Base-by-base conservation (phyloP, 2,329 filamentous ascomycete species). In the Helotiales sp. region DNA sequence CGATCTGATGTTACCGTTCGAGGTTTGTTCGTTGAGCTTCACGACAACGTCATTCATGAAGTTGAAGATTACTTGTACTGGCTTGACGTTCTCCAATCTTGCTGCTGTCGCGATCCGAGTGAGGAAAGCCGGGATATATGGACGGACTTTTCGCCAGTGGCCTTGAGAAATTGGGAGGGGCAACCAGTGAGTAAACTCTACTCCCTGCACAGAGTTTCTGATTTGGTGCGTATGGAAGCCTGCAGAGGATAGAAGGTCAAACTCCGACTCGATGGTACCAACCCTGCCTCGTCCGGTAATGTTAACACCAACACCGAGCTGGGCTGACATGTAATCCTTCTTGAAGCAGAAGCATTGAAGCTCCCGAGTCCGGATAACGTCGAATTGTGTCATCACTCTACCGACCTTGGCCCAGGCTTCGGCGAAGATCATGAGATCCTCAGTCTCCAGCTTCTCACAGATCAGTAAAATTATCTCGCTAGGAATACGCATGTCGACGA, bases 31-130 rank as follows among this genome's bases (percentile, higher is more conserved):
- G 60, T 77, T 81, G 47, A 81, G 75, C 13, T 76, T 74, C 19
- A 80, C 77, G 0, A 82, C 76, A 15, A 82, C 71, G 55, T 77
- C 75, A 55, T 76, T 80, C 79, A 81, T 81, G 68, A 81, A 80
- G 19, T 71, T 66, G 58, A 76, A 77, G 13, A 81, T 64, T 2
- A 77, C 73, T 13, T 75, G 63, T 6, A 73, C 68, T 13, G 65
- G 56, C 6, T 70, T 60, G 0, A 61, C 50, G n/a, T 54, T 59
- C 1, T 57, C 56, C n/a, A 67, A 52, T 15, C 56, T 64, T 9
- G 73, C 68, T 1, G 52, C 51, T 1, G 27, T 6, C 4, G 66
- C 62, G 12, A 80, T 65, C 1, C 30, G 47, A 3, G 49, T 52
- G 1, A 80, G 63, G 3, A 67, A 59, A 2, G 40, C 25, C 1